Evolutionary conservation across 495 filamentous ascomycete species (phyloP).

Genomic region (Xylaria flabelliformis): DNA sequence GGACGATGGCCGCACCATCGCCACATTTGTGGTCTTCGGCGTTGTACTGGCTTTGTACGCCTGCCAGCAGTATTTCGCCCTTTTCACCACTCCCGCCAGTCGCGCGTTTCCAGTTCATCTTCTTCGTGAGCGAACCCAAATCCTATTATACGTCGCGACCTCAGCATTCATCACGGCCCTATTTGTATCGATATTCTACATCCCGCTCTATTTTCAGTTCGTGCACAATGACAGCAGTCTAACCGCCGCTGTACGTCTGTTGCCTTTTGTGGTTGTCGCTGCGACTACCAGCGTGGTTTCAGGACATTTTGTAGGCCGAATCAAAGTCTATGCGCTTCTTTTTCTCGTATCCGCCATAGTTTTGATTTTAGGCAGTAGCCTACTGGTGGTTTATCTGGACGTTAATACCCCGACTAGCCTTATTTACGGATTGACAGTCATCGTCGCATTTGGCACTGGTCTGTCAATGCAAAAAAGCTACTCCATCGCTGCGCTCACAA

Average conservation of each 20-base stretch:
- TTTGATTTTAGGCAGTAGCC: conserved; percentile 52
- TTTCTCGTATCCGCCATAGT: conserved; percentile 58
- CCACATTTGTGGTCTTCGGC: conserved; percentile 57
- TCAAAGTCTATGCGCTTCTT: conserved; percentile 65
- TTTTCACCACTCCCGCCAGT: conserved; percentile 53
- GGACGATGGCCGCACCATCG: conserved; percentile 59
- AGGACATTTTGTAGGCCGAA: conserved; percentile 57
- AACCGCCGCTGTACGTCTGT: conserved; percentile 58
- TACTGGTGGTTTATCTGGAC: conserved; percentile 56
- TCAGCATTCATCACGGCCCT: conserved; percentile 44
- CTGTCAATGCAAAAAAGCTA: conserved; percentile 59
- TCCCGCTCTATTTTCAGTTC: conserved; percentile 68
- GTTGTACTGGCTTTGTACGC: conserved; percentile 57
- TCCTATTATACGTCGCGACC: conserved; percentile 53
- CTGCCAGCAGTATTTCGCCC: conserved; percentile 57
- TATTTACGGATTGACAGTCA: conserved; percentile 61
- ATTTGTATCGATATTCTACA: conserved; percentile 53
- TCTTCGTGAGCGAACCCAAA: conserved; percentile 47
- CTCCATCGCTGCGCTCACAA: conserved; percentile 55
- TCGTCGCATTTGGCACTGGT: conserved; percentile 62
- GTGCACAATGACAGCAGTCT: conserved; percentile 56
- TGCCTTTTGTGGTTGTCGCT: conserved; percentile 62
- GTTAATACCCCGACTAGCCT: conserved; percentile 37
- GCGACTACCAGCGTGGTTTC: conserved; percentile 55
- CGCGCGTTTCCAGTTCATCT: conserved; percentile 64